A percentile compares a stretch with the other conserved stretches of the same genome.
phyloP scores from a whole-genome alignment of 495 filamentous ascomycete genomes.

The Penicillium cinerascens region DNA sequence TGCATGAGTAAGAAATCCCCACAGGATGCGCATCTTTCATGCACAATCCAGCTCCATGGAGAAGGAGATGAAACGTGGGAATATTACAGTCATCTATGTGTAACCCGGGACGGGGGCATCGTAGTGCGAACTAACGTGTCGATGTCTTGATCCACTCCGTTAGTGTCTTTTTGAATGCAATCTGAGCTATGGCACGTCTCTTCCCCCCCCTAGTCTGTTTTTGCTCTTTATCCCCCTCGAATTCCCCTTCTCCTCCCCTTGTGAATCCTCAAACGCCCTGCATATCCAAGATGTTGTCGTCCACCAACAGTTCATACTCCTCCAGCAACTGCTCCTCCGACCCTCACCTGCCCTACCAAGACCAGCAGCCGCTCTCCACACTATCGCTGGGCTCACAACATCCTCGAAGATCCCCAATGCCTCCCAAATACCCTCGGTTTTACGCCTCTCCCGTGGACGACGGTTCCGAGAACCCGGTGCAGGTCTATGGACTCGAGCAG shows the following conservation, averaged over 20 bases:
- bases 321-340: constrained; percentile 30
- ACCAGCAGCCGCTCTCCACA: constrained; percentile 26
- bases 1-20: not conserved
- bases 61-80: constrained; percentile 7
- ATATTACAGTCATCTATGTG: constrained; percentile 33
- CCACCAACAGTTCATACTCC: constrained; percentile 27
- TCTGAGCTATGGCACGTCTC: constrained; percentile 7
- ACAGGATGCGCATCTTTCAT: not conserved
- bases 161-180: constrained; percentile 18
- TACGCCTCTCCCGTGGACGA: constrained; percentile 40
- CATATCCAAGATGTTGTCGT: constrained; percentile 26
- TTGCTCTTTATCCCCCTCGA: constrained; percentile 8
- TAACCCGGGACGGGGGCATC: constrained; percentile 24
- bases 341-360: constrained; percentile 29
- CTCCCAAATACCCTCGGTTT: constrained; percentile 34
- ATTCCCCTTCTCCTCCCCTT: constrained; percentile 17
- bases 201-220: constrained; percentile 11
- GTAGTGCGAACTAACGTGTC: constrained; percentile 20
- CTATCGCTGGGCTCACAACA: constrained; percentile 25
- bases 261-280: not conserved
- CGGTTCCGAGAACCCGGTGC: constrained; percentile 31
- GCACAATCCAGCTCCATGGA: not conserved
- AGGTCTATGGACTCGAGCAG: constrained; percentile 39
- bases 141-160: constrained; percentile 31
- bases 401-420: constrained; percentile 21